A percentile compares a stretch with the other conserved stretches of the same genome.
Evolutionary conservation across 2,329 filamentous ascomycete genomes (phyloP).

Genomic region (Anthostomella pinea): DNA sequence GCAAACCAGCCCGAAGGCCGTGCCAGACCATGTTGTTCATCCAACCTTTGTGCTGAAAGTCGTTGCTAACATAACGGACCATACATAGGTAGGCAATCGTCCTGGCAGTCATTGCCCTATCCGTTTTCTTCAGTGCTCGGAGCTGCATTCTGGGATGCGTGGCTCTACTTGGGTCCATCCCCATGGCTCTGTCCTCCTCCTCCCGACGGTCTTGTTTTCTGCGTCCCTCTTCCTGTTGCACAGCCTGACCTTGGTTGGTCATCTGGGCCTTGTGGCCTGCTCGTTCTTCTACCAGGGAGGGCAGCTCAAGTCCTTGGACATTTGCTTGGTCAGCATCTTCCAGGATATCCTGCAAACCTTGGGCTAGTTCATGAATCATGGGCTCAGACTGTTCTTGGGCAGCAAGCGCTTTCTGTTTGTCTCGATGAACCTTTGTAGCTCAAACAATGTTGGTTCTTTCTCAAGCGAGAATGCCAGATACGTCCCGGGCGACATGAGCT

Average conservation of each 20-base stretch:
- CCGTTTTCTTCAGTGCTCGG: too few species aligned
- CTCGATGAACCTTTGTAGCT: constrained; percentile 63
- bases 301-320: constrained; percentile 71
- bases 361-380: constrained; percentile 65
- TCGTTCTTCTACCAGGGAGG: constrained; percentile 85
- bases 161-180: too few species aligned
- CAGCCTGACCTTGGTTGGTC: constrained; percentile 56
- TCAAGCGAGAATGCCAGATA: too few species aligned
- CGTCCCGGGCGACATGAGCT: too few species aligned
- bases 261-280: constrained; percentile 76
- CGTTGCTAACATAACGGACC: too few species aligned
- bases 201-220: constrained; percentile 54
- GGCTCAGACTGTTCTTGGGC: constrained; percentile 50
- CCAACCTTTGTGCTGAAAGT: too few species aligned
- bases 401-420: constrained; percentile 53
- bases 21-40: too few species aligned
- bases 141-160: too few species aligned
- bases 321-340: constrained; percentile 82
- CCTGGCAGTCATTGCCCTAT: too few species aligned
- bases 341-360: constrained; percentile 69
- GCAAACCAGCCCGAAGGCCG: too few species aligned
- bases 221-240: constrained; percentile 50
- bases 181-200: constrained; percentile 69
- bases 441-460: constrained; percentile 67
- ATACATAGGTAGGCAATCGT: too few species aligned